Base-by-base conservation (phyloP, 2,329 filamentous ascomycete species). In the Ascochyta lentis region DNA sequence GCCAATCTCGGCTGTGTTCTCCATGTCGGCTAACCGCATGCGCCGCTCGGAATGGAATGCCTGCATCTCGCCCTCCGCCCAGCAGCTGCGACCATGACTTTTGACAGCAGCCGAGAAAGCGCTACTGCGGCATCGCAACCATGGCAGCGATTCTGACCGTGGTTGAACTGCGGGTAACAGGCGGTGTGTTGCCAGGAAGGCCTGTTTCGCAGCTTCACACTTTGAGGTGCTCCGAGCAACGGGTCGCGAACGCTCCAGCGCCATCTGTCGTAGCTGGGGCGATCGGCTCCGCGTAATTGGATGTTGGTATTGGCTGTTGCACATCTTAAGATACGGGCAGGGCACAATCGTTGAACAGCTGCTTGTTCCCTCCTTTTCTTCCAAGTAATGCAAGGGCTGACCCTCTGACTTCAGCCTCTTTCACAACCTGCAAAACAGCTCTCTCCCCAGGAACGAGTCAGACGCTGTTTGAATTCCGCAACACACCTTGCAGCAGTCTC, bases 311-410 rank as follows among this genome's bases (percentile, higher is more conserved):
- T 65, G 59, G 61, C 60, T 56, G 55, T 52, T 58, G 64, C 60
- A 57, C 61, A 63, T 63, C 46, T 61, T 60, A 60, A 65, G 49
- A 66, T 64, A 63, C 61, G 58, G 63, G 58, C 66, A 61, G 49
- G 58, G 66, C 64, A 65, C 60, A 57, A 60, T 44, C 52, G 56
- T 45, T 52, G 38, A 41, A 54, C 47, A 34, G 58, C 40, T 65
- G 55, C 64, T 49, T 64, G 60, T 68, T 60, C 60, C 58, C 60
- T 57, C 54, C 49, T 66, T 69, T 66, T 65, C 68, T 67, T 65
- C 67, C 63, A 63, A 67, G 67, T 63, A 63, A 73, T 67, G 70
- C 70, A 74, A 74, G 70, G 71, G 63, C 70, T 63, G 63, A 61
- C 61, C 58, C 62, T 64, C 61, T 62, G 53, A 60, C 59, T 62